Evolutionary conservation across 139 green algal species (phyloP), one percentile per base, ranked within the genome.

Genomic region (Volvox reticuliferus): DNA sequence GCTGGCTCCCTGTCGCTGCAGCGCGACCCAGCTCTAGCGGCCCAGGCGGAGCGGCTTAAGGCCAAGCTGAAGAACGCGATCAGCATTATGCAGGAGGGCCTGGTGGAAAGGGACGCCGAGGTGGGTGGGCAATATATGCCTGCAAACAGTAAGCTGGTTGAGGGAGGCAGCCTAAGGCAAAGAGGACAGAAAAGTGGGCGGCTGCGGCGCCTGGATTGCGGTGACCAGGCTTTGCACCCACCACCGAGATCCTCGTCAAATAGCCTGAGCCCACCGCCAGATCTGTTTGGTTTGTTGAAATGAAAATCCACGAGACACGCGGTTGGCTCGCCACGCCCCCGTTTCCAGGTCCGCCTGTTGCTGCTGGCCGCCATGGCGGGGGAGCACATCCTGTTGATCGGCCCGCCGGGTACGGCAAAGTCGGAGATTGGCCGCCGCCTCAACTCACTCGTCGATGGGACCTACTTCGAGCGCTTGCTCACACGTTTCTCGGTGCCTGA

Each of bases 401-500:
- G 94, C 37, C 95, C 94, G 13, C 94, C 95, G 20, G 97, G 98
- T 33, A 99, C 98, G 62, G 98, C 98, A 86, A 99, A 99, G 91
- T 98, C 95, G 20, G 98, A 99, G 93, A 93, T 99, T 1, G 93
- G 94, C 35, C 95, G 96, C 20, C 94, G 98, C 16, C 91, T 98
- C 36, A 96, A 92, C 73, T 77, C 90, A 30, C 79, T 99, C 0
- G 93, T 93, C 50, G 88, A 93, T 14, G 96, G 96, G 28, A 90
- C 71, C 24, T 99, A 97, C 91, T 99, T 99, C 94, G 98, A 99
- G 94, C 94, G 98, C 33, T 94, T 99, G 80, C 95, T 99, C 50
- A 99, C 98, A 20, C 93, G 98, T n/a, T 99, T 99, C 92, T 98
- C 96, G 33, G 98, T 99, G 19, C 98, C 98, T 21, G 98, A 99